Evolutionary conservation across 805 yeast genomes (phyloP).

Genomic region (Lachancea sp.): DNA sequence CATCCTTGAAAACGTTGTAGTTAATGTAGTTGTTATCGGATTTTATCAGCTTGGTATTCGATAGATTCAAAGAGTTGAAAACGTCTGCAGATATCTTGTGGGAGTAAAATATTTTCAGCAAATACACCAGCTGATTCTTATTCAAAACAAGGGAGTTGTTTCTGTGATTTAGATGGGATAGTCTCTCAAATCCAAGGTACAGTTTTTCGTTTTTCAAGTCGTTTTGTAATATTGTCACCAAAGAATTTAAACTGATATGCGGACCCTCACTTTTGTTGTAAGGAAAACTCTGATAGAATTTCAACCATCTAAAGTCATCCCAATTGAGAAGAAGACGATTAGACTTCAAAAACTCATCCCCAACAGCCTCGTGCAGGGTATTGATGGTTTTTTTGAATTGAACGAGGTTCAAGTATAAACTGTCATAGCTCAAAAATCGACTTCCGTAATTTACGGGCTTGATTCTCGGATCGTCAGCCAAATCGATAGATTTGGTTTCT

Average conservation of each 20-base stretch:
- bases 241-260: slow-evolving; percentile 34
- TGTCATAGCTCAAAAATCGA: slow-evolving; percentile 35
- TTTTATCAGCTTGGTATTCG: slow-evolving; percentile 24
- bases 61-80: slow-evolving; percentile 31
- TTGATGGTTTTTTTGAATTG: slow-evolving; percentile 32
- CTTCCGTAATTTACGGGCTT: slow-evolving; percentile 36
- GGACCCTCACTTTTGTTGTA: slow-evolving; percentile 18
- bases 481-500: slow-evolving; percentile 3
- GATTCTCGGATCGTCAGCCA: slow-evolving; percentile 17
- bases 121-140: slow-evolving; percentile 32
- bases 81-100: slow-evolving; percentile 35
- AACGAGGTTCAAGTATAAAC: slow-evolving; percentile 25
- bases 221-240: slow-evolving; percentile 37
- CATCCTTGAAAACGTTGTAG: slow-evolving; percentile 35
- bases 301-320: slow-evolving; percentile 28
- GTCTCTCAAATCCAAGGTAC: slow-evolving; percentile 27
- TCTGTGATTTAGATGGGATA: slow-evolving; percentile 27
- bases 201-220: slow-evolving; percentile 36
- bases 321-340: slow-evolving; percentile 31
- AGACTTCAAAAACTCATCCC: slow-evolving; percentile 24
- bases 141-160: slow-evolving; percentile 29
- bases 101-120: slow-evolving; percentile 32
- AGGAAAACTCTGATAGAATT: slow-evolving; percentile 24
- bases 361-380: slow-evolving; percentile 30
- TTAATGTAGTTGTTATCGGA: slow-evolving; percentile 30